Evolutionary conservation across 495 filamentous ascomycete genomes (phyloP), one percentile per base, ranked within the genome.

Genomic region (Halenospora varia): DNA sequence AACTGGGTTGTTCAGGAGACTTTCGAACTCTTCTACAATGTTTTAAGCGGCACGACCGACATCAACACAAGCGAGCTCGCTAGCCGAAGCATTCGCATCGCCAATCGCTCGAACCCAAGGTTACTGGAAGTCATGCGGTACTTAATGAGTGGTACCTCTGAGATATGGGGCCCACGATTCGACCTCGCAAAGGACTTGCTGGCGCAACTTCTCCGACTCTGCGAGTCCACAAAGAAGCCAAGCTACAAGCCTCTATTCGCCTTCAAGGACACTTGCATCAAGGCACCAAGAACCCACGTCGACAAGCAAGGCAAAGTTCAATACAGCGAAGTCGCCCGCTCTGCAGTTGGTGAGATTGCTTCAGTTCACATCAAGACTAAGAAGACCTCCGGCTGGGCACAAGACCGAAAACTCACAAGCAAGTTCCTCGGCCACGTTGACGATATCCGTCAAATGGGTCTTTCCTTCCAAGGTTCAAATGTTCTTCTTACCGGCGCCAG

Each of bases 21-120:
- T 35, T 79, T 98, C 42, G 88, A 82, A 76, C 96, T 97, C 90
- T 97, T 91, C 77, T 96, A 90, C 71, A 92, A 96, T 67, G 92
- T 96, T 62, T 94, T 96, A 63, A 97, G 96, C 61, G 94, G 94
- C 48, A 81, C 92, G 44, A 81, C 96, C 20, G 84, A 88, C 73
- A 88, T 85, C 11, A 88, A 96, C 10, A 93, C 97, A 63, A 88
- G 91, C 48, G 94, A 96, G 71, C 96, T 97, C 67, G 92, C 96
- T 61, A 93, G 89, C 69, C 90, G 87, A 61, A 96, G 92, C 73
- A 96, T 96, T 67, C 87, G 87, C 56, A 90, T 97, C 73, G 96
- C 97, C 93, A 97, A 96, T 75, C 87, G 91, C 23, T 95, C 93
- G 35, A 97, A 96, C 66, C 91, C 93, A 3, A 96, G 96, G 92